A percentile compares a stretch with the other conserved stretches of the same genome.
Conservation (phyloP, 768 basidiomycete species). For the Mycena capillaripes region DNA sequence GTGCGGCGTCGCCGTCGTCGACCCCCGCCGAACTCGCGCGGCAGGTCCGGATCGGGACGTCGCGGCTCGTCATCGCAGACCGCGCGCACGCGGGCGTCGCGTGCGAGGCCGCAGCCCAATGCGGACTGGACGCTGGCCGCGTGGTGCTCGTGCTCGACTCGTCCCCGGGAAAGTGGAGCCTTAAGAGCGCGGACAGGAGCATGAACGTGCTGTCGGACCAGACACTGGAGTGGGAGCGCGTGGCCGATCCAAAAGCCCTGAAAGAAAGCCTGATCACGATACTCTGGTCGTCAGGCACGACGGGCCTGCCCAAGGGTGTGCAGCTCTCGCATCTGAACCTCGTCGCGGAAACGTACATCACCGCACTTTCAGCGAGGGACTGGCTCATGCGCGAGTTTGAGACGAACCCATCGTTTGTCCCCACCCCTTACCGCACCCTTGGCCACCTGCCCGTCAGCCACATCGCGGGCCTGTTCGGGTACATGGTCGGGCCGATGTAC, state of each 20-base stretch:
- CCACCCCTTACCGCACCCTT: conserved; percentile 23
- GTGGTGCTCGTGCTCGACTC: conserved; percentile 25
- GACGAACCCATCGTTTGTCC: conserved; percentile 25
- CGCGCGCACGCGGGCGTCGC: conserved; percentile 21
- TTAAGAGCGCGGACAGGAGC: conserved; percentile 24
- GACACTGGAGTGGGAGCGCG: conserved; percentile 25
- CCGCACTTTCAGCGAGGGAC: conserved; percentile 21
- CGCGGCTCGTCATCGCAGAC: conserved; percentile 22
- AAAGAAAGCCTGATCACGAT: conserved; percentile 24
- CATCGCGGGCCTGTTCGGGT: conserved; percentile 26
- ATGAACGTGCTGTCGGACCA: conserved; percentile 23
- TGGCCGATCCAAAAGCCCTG: conserved; percentile 23
- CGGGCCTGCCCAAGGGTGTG: conserved; percentile 27
- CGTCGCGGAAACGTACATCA: conserved; percentile 28
- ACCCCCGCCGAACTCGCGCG: conserved; percentile 24
- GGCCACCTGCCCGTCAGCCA: conserved; percentile 28
- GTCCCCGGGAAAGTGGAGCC: conserved; percentile 22
- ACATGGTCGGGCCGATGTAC: conserved; percentile 24
- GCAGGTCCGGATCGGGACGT: conserved; percentile 23
- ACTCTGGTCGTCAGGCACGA: conserved; percentile 27
- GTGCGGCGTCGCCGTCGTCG: conserved; percentile 24
- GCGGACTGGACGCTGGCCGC: conserved; percentile 24
- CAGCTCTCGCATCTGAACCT: conserved; percentile 26
- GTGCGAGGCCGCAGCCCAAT: conserved; percentile 21
- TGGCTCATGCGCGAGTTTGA: conserved; percentile 21